Conservation (phyloP, 2,329 filamentous ascomycete genomes). For the Ophiostoma tasmaniense region DNA sequence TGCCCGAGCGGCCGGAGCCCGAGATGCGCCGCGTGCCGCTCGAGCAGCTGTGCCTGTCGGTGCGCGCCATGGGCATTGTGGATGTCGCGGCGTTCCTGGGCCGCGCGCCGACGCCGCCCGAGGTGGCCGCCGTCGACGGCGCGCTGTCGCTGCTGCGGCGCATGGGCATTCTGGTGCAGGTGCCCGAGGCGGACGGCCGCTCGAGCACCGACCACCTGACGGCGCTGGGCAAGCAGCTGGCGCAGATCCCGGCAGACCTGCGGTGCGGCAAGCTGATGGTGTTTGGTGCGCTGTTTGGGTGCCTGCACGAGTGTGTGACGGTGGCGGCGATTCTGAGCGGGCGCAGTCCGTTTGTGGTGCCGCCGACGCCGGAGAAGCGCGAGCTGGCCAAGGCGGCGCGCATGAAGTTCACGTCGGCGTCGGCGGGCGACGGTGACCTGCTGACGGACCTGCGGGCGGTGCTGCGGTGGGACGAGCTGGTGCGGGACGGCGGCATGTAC, state of each 20-base stretch:
- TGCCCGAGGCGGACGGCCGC: constrained; percentile 46
- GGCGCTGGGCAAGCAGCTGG: constrained; percentile 83
- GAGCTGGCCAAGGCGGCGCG: constrained; percentile 74
- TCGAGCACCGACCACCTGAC: constrained; percentile 54
- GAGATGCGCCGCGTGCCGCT: constrained; percentile 89
- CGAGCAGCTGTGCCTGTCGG: constrained; percentile 88
- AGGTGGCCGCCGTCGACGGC: constrained; percentile 73
- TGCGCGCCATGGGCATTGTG: constrained; percentile 85
- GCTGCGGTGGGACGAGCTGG: constrained; percentile 68
- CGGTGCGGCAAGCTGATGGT: constrained; percentile 92
- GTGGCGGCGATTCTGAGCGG: constrained; percentile 86
- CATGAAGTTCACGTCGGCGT: constrained; percentile 54
- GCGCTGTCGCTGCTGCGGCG: constrained; percentile 69
- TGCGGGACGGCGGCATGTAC: constrained; percentile 40
- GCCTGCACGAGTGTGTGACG: constrained; percentile 77
- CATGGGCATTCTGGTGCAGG: constrained; percentile 70
- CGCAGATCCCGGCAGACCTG: constrained; percentile 88
- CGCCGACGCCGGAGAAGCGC: constrained; percentile 62
- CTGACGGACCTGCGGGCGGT: constrained; percentile 80
- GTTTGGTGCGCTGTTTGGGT: constrained; percentile 88
- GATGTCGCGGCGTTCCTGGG: constrained; percentile 76
- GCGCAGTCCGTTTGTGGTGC: constrained; percentile 71
- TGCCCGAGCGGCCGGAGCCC: constrained; percentile 82
- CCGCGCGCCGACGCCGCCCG: constrained; percentile 81
- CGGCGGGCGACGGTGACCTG: constrained; percentile 69